These are phyloP conservation scores for Rhytidhysteron rufulum DNA, from an alignment of 2,329 filamentous ascomycete genomes.

Conservation along the genomic window DNA sequence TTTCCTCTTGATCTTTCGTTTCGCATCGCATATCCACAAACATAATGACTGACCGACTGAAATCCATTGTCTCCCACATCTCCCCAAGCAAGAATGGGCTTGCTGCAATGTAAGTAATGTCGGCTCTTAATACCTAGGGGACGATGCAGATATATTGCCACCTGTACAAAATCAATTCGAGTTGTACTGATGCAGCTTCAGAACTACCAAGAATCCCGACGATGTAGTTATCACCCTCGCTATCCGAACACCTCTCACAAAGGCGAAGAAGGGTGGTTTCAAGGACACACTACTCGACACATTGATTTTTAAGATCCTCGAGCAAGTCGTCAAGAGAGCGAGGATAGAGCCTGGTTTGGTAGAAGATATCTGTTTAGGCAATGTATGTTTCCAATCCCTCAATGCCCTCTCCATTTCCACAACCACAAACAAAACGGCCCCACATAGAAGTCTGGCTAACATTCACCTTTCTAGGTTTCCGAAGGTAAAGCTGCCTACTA, in stretches of 20 bases:
- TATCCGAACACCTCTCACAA: conserved; percentile 81
- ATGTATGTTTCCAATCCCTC: conserved; percentile 54
- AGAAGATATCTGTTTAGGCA: conserved; percentile 89
- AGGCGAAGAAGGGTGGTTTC: conserved; percentile 87
- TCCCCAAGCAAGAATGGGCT: conserved; percentile 68
- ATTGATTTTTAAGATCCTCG: conserved; percentile 76
- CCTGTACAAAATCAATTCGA: too few relatives aligned
- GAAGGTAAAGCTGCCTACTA: conserved; percentile 88
- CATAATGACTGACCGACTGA: conserved; percentile 68
- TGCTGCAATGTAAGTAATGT: conserved; percentile 72
- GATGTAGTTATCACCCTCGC: conserved; percentile 96
- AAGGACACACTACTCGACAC: conserved; percentile 92
- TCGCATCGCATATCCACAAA: not conserved
- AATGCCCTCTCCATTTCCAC: not conserved
- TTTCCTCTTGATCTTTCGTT: not conserved
- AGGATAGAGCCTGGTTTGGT: conserved; percentile 76
- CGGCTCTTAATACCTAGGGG: too few relatives aligned
- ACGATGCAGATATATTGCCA: too few relatives aligned
- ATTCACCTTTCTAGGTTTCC: conserved; percentile 58
- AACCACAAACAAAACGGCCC: conserved; percentile 1
- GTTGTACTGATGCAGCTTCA: too few relatives aligned
- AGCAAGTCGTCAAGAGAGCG: conserved; percentile 61
- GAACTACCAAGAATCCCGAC: conserved; percentile 87
- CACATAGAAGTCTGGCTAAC: conserved; percentile 54
- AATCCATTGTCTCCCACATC: conserved; percentile 83